Base-by-base conservation (phyloP, 345 rosid genomes). In the Clarkia xantiana region DNA sequence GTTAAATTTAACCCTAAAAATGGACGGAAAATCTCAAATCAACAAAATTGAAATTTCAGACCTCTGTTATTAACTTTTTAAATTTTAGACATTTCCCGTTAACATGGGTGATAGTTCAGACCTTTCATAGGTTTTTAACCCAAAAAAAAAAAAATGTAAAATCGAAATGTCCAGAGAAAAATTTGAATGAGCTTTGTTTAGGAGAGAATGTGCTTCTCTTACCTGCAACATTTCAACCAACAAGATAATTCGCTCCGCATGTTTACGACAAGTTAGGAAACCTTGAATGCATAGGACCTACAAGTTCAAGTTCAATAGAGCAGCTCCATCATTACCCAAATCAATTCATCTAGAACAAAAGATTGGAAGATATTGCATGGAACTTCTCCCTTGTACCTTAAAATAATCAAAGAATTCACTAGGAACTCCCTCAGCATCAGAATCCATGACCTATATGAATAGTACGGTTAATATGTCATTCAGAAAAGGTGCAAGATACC, bases 191-290 rank as follows among this genome's bases (percentile, higher is more conserved):
- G 50, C 25, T 29, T 18, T 18, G 36, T 14, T 20, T 34, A 38
- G 12, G 40, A 57, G 25, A 12, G 9, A 14, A 13, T 6, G 51
- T 16, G 5, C 38, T 11, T 44, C 44, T 13, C 47, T 61, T 67
- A 87, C 99, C 99, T 87, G 99, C 78, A 93, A 71, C 99, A 93
- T 93, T 78, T 93, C 99, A 61, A 84, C 90, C 42, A 93, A 87
- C 52, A 91, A 91, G 65, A 91, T 82, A 59, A 91, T 68, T 54
- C 98, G 90, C 57, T 91, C 98, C 0, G 95, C 98, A 58, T 91
- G 98, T 74, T 91, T 91, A 46, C 98, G 78, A 57, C 98, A 91
- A 15, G 95, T 91, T 57, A 91, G 79, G 71, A 91, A 91, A 42
- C 98, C 98, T 76, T 91, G 98, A 59, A 91, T 91, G 69, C 98